Percentiles rank a stretch among this genome's conserved stretches.
Conservation (phyloP, 2,329 filamentous ascomycete genomes). For the Septoria petroselini region DNA sequence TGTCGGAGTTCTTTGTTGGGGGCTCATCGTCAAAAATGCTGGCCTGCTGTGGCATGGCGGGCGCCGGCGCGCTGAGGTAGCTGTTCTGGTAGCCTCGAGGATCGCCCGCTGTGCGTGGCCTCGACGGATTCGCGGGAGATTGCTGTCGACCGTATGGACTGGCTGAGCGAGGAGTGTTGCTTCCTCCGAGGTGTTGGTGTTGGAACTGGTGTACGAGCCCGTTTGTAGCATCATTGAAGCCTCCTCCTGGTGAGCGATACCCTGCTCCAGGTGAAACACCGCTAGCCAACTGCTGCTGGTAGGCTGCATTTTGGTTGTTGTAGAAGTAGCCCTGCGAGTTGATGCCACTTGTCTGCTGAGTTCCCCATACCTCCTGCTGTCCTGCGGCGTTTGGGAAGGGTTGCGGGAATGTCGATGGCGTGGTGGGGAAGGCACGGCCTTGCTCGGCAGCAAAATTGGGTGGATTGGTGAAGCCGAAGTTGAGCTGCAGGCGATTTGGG, state of each 20-base stretch:
- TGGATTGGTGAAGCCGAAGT: conserved; percentile 49
- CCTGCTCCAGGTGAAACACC: conserved; percentile 50
- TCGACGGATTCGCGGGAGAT: conserved; percentile 61
- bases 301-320: conserved; percentile 46
- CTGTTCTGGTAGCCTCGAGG: conserved; percentile 57
- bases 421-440: conserved; percentile 58
- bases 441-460: conserved; percentile 45
- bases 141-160: conserved; percentile 66
- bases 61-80: conserved; percentile 65
- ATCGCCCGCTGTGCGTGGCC: conserved; percentile 81
- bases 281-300: conserved; percentile 50
- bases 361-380: conserved; percentile 60
- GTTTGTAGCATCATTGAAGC: conserved; percentile 78
- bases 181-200: conserved; percentile 78
- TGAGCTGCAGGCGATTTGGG: conserved; percentile 51
- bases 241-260: conserved; percentile 57
- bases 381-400: conserved; percentile 63
- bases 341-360: conserved; percentile 45
- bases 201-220: conserved; percentile 94
- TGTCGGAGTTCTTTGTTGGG: conserved; percentile 75
- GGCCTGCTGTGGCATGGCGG: conserved; percentile 44
- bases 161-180: conserved; percentile 61
- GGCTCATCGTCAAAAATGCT: conserved; percentile 60
- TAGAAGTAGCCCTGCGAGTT: conserved; percentile 51
- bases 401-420: conserved; percentile 93